Conservation (phyloP, 2,329 filamentous ascomycete species). For the Waltergamsia citrina region DNA sequence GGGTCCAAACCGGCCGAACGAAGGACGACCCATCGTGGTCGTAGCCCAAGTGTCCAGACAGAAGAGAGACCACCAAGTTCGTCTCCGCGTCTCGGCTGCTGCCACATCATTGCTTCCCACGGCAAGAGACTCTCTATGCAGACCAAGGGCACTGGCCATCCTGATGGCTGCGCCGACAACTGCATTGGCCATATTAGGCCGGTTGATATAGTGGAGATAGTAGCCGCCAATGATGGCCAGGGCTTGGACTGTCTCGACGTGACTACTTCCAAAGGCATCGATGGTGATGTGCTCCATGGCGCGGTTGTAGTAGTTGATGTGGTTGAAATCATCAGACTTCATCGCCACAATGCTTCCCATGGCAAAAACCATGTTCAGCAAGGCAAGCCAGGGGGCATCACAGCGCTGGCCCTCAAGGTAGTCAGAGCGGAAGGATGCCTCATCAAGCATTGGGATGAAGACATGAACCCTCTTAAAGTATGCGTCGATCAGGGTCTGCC, state of each 20-base stretch:
- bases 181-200: constrained; percentile 65
- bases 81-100: constrained; percentile 44
- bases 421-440: constrained; percentile 59
- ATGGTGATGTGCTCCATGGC: constrained; percentile 58
- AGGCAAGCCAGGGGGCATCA: constrained; percentile 60
- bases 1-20: constrained; percentile 56
- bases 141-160: constrained; percentile 61
- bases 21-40: constrained; percentile 61
- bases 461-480: constrained; percentile 68
- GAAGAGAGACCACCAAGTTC: constrained; percentile 69
- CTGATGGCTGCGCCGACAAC: constrained; percentile 60
- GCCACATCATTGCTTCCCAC: constrained; percentile 5
- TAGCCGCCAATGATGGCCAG: constrained; percentile 52
- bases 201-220: constrained; percentile 68
- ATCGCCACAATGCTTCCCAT: constrained; percentile 63
- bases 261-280: constrained; percentile 32
- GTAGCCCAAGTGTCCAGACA: constrained; percentile 67
- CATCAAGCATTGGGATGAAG: constrained; percentile 65
- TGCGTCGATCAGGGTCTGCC: constrained; percentile 61
- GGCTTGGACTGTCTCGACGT: constrained; percentile 16
- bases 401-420: constrained; percentile 43
- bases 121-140: constrained; percentile 48
- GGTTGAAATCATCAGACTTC: constrained; percentile 54
- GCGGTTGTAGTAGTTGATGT: constrained; percentile 60
- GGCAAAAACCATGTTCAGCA: constrained; percentile 69